Conservation (phyloP, 2,329 filamentous ascomycete genomes). For the Xylariaceae sp. region DNA sequence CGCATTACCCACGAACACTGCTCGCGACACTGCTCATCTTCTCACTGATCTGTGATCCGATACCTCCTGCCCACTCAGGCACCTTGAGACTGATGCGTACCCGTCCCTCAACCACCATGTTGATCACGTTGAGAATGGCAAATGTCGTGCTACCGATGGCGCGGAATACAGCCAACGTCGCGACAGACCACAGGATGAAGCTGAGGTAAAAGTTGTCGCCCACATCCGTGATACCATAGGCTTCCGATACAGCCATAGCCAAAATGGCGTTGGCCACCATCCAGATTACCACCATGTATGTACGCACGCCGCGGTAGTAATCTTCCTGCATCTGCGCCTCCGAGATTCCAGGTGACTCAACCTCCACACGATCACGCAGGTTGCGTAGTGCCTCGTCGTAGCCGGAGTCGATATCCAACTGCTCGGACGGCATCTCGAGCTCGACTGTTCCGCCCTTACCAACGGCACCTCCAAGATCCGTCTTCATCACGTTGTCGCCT, state of each 20-base stretch:
- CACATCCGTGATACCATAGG: constrained; percentile 68
- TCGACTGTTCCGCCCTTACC: constrained; percentile 77
- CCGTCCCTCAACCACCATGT: constrained; percentile 81
- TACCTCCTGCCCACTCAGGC: constrained; percentile 42
- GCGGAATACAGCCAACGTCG: constrained; percentile 79
- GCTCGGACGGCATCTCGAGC: constrained; percentile 95
- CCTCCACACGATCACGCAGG: constrained; percentile 86
- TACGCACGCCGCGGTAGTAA: constrained; percentile 95
- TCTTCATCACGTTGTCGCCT: constrained; percentile 92
- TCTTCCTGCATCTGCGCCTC: constrained; percentile 92
- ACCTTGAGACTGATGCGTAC: constrained; percentile 57
- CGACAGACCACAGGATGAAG: constrained; percentile 91
- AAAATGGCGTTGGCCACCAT: constrained; percentile 88
- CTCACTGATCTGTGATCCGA: constrained; percentile 40
- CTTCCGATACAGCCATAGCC: constrained; percentile 87
- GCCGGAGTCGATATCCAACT: constrained; percentile 95
- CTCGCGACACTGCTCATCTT: constrained; percentile 46
- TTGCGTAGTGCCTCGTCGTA: constrained; percentile 97
- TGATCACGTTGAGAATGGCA: constrained; percentile 76
- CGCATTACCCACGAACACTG: constrained; percentile 19
- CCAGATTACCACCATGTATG: constrained; percentile 97
- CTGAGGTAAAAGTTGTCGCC: constrained; percentile 84
- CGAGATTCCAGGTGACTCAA: constrained; percentile 55
- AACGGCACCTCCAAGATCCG: constrained; percentile 83
- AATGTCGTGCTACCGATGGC: constrained; percentile 79